A percentile compares a stretch with the other conserved stretches of the same genome.
These are phyloP conservation scores for Tylopilus rubrobrunneus DNA, from an alignment of 768 basidiomycete genomes.

Conservation along the genomic window DNA sequence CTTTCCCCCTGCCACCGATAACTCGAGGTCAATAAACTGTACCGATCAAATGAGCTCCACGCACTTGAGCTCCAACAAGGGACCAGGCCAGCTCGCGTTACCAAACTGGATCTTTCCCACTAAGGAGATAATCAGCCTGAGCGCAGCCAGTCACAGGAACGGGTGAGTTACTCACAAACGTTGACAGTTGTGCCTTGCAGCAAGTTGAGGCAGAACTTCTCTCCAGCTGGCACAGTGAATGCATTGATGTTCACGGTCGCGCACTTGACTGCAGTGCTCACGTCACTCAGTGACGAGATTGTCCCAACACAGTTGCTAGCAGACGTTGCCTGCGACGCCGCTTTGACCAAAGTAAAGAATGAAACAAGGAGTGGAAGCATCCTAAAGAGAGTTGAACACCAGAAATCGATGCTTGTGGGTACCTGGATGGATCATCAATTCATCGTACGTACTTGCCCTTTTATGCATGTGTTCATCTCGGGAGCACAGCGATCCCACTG, in stretches of 20 bases:
- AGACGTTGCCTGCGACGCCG: slow-evolving; percentile 13
- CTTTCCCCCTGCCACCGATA: slow-evolving; percentile 36
- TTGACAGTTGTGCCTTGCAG: slow-evolving; percentile 52
- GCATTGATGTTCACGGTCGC: slow-evolving; percentile 52
- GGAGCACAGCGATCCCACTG: neutral
- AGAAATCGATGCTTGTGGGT: neutral
- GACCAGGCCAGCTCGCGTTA: slow-evolving; percentile 48
- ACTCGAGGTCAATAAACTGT: neutral
- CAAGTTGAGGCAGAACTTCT: slow-evolving; percentile 46
- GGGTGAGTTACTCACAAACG: slow-evolving; percentile 40
- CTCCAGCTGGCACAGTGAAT: slow-evolving; percentile 55
- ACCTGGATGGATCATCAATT: neutral
- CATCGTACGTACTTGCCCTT: neutral
- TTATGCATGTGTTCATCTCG: neutral
- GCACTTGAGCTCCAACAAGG: slow-evolving; percentile 50
- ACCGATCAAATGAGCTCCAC: slow-evolving; percentile 2
- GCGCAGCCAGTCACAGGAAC: neutral
- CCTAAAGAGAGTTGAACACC: neutral
- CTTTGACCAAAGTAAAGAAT: slow-evolving; percentile 15
- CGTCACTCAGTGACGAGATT: slow-evolving; percentile 50
- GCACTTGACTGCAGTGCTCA: slow-evolving; percentile 49
- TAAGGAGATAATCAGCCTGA: slow-evolving; percentile 17
- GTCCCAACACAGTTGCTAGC: slow-evolving; percentile 42
- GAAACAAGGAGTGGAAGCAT: slow-evolving; percentile 14
- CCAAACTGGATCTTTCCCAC: slow-evolving; percentile 59